phyloP scores from a whole-genome alignment of 345 rosid species.

The Rhodomyrtus tomentosa region DNA sequence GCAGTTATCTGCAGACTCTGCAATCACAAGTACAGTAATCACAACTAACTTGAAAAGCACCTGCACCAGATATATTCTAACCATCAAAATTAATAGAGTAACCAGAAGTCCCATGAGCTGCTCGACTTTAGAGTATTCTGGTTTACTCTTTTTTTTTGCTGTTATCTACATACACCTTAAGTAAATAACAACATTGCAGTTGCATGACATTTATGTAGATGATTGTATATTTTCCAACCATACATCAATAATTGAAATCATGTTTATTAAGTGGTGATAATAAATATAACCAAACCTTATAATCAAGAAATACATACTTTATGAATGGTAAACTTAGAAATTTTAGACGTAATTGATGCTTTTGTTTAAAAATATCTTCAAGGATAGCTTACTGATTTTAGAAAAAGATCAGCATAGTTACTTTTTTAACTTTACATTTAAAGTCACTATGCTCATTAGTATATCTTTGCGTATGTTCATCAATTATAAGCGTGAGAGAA shows the following conservation, averaged over 20 bases:
- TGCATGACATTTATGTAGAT: not conserved
- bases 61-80: constrained; percentile 29
- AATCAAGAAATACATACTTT: not conserved
- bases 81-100: constrained; percentile 21
- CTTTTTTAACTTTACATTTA: not conserved
- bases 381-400: not conserved
- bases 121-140: not conserved
- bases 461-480: not conserved
- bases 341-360: not conserved
- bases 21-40: constrained; percentile 99
- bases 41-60: constrained; percentile 99
- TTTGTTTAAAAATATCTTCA: not conserved
- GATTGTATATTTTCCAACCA: not conserved
- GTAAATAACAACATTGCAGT: constrained; percentile 1
- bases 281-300: not conserved
- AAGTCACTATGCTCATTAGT: not conserved
- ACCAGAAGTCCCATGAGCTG: not conserved
- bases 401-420: not conserved
- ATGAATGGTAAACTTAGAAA: not conserved
- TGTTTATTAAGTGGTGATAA: not conserved
- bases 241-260: not conserved
- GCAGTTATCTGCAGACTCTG: constrained; percentile 98
- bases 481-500: not conserved
- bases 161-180: not conserved
- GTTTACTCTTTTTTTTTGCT: not conserved